phyloP scores from a whole-genome alignment of 2,329 filamentous ascomycete genomes.

The Cryphonectria carpinicola region DNA sequence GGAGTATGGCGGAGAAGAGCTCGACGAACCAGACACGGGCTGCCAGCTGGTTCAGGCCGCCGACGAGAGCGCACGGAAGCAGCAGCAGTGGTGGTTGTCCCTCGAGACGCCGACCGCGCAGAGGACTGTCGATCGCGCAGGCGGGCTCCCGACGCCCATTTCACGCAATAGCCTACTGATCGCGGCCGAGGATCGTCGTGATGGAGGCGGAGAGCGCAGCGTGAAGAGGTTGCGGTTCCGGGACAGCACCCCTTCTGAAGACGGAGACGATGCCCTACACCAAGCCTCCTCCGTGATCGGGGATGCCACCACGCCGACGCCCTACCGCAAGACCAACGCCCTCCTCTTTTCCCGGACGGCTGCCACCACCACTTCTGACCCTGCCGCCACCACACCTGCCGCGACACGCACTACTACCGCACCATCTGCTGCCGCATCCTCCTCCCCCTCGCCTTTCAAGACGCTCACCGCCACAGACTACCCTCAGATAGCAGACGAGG shows the following conservation, averaged over 20 bases:
- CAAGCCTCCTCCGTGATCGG: background rate
- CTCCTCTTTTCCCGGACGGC: conserved; percentile 1
- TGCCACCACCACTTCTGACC: background rate
- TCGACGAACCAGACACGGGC: conserved; percentile 45
- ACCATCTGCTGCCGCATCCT: background rate
- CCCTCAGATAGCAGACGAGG: conserved; percentile 47
- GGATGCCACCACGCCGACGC: conserved; percentile 22
- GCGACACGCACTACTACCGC: background rate
- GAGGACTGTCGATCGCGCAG: conserved; percentile 30
- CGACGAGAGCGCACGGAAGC: conserved; percentile 38
- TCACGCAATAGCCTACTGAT: conserved; percentile 28
- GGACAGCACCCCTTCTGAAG: background rate
- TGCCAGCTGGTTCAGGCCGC: conserved; percentile 41
- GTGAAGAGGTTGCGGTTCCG: conserved; percentile 24
- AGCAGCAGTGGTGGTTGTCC: conserved; percentile 31
- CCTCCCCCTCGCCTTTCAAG: background rate
- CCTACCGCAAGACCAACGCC: conserved; percentile 24
- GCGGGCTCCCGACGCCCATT: conserved; percentile 38
- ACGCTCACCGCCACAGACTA: conserved; percentile 32
- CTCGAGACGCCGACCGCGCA: conserved; percentile 36
- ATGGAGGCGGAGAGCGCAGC: background rate
- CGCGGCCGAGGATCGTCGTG: conserved; percentile 22
- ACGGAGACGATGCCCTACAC: background rate
- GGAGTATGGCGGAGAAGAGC: conserved; percentile 36
- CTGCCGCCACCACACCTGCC: background rate